Evolutionary conservation across 768 basidiomycete species (phyloP), one percentile per base, ranked within the genome.

Genomic region (Agaricus sinodeliciosus): DNA sequence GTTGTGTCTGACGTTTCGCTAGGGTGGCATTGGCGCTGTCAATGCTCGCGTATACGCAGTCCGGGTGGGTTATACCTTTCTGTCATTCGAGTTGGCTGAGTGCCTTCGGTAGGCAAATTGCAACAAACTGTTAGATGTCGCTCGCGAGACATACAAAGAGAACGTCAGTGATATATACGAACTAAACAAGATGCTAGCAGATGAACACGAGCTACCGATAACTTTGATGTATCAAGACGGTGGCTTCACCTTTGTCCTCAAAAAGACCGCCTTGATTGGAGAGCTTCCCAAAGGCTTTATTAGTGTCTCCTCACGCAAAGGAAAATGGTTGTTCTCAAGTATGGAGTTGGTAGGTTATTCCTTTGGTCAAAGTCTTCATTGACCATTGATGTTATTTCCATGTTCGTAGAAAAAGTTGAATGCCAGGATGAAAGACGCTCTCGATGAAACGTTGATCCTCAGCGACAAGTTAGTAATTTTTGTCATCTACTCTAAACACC

Each of bases 71-170:
- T 35, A n/a, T 7, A n/a, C 15, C 5, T 39, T 16, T 6, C 37
- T 39, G 15, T 13, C 8, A 39, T 8, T 15, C 9, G 9, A 39
- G 5, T 39, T 31, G 8, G 37, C 13, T 39, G 37, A 39, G 4
- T 39, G 16, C 15, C 7, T 16, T n/a, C 37, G 37, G 6, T 43
- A 87, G 79, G 87, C 90, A 2, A 87, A 89, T 55, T 79, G 77
- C 61, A 90, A 92, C 58, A 81, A 81, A 26, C 74, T 95, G 9
- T 83, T 99, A 27, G 95, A 98, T 58, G 92, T 98, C 6, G 96
- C 95, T 1, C 80, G 96, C 2, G 92, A 92, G 65, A 94, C 94
- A 0, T 97, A 86, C 72, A 90, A 87, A 60, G 94, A 99, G 66
- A 95, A 95, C 58, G 77, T 95, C 41, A 79, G 82, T 13, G 95